Percentiles rank a stretch among this genome's conserved stretches.
Evolutionary conservation across 2,329 filamentous ascomycete species (phyloP).

Genomic region (Ilyonectria destructans): DNA sequence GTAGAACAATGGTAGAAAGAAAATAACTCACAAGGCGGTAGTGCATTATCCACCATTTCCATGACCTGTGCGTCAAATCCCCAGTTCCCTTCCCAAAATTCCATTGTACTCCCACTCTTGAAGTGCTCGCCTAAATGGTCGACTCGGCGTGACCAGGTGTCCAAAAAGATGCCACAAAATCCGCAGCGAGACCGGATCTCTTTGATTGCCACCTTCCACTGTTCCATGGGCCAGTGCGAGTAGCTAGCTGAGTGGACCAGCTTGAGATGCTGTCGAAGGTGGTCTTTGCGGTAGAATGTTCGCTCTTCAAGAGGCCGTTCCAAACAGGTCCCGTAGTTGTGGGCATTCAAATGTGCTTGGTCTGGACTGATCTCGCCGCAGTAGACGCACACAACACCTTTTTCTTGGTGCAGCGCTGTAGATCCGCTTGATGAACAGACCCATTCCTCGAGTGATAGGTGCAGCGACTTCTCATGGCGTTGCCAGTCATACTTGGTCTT

Average conservation of each 20-base stretch:
- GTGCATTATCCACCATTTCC: constrained; percentile 57
- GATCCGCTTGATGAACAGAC: constrained; percentile 59
- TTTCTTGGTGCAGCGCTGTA: not conserved
- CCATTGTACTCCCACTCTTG: constrained; percentile 56
- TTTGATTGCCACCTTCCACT: constrained; percentile 53
- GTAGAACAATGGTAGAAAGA: too few relatives aligned
- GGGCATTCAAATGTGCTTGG: constrained; percentile 50
- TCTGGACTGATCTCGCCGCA: constrained; percentile 53
- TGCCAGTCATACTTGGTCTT: constrained; percentile 62
- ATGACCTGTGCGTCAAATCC: constrained; percentile 56
- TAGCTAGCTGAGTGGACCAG: constrained; percentile 58
- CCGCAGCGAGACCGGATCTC: constrained; percentile 40
- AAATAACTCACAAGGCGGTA: constrained; percentile 42
- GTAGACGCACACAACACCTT: constrained; percentile 50
- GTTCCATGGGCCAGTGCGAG: constrained; percentile 60
- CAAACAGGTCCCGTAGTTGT: constrained; percentile 61
- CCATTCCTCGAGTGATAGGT: constrained; percentile 62
- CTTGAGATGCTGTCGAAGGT: constrained; percentile 58
- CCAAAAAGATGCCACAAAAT: constrained; percentile 52
- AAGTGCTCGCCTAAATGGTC: constrained; percentile 60
- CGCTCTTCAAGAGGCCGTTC: constrained; percentile 62
- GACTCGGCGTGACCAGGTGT: constrained; percentile 54
- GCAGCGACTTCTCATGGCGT: constrained; percentile 65
- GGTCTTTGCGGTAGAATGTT: constrained; percentile 59
- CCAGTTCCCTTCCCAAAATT: constrained; percentile 59